Percentiles rank a stretch among this genome's conserved stretches.
Conservation (phyloP, 495 filamentous ascomycete genomes). For the Immersiella caudata region DNA sequence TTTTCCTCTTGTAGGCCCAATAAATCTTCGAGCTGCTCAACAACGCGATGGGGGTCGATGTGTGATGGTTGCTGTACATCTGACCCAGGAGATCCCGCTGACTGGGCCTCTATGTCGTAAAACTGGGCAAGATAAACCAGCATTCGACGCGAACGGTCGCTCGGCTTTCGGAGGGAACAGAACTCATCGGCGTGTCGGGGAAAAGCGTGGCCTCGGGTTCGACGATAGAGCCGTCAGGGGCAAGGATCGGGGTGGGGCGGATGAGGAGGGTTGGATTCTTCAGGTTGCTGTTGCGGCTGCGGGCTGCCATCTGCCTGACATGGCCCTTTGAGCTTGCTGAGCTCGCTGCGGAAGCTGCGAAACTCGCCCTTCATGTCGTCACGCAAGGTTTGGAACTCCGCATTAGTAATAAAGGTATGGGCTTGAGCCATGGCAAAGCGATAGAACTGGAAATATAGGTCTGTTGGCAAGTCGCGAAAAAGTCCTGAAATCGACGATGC, state of each 20-base stretch:
- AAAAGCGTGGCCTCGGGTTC: slow-evolving; percentile 2
- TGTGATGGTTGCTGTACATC: background rate
- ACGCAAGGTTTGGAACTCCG: background rate
- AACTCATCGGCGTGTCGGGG: slow-evolving; percentile 7
- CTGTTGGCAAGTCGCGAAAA: too few relatives aligned
- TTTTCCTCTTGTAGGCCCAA: slow-evolving; percentile 12
- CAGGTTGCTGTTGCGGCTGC: slow-evolving; percentile 13
- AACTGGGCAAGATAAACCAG: slow-evolving; percentile 1
- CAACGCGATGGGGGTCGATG: slow-evolving; percentile 5
- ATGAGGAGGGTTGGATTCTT: slow-evolving; percentile 8
- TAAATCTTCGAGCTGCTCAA: slow-evolving; percentile 7
- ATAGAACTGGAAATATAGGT: too few relatives aligned
- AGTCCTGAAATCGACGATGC: too few relatives aligned
- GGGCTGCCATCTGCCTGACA: slow-evolving; percentile 9
- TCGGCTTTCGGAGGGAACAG: slow-evolving; percentile 5
- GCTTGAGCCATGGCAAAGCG: background rate
- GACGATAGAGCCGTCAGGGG: background rate
- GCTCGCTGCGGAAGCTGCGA: background rate
- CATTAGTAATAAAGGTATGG: slow-evolving; percentile 7
- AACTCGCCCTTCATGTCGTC: slow-evolving; percentile 1
- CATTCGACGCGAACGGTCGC: background rate
- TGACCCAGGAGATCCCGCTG: background rate
- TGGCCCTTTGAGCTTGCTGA: slow-evolving; percentile 2
- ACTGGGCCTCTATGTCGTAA: slow-evolving; percentile 9
- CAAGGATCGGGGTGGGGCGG: slow-evolving; percentile 1